phyloP scores from a whole-genome alignment of 148 eudicot species.

The Fallopia convolvulus region DNA sequence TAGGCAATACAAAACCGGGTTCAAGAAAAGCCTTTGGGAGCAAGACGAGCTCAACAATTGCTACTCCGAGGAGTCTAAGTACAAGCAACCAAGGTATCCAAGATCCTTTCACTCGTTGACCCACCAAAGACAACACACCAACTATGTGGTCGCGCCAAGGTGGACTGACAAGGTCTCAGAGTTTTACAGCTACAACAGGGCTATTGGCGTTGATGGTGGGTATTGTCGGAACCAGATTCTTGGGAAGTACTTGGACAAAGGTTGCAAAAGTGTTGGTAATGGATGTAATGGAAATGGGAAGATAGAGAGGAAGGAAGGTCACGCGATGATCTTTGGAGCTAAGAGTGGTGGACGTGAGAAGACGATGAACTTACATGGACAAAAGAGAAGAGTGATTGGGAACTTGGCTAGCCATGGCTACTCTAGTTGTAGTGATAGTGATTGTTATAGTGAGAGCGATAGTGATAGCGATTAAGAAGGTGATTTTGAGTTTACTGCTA shows the following conservation, averaged over 20 bases:
- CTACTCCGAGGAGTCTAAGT: not conserved
- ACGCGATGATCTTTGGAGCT: not conserved
- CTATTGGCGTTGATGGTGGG: not conserved
- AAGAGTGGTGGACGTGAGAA: not conserved
- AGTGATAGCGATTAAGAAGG: not conserved
- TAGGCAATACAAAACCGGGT: not conserved
- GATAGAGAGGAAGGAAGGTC: not conserved
- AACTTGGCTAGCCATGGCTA: not conserved
- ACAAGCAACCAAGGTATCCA: not conserved
- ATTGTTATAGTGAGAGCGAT: not conserved
- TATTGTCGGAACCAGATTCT: not conserved
- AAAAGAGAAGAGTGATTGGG: not conserved
- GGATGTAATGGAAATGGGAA: not conserved
- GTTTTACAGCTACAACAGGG: conserved; percentile 4
- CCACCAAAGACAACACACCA: not conserved
- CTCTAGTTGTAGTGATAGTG: not conserved
- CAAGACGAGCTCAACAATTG: not conserved
- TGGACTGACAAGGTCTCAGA: not conserved
- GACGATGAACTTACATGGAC: not conserved
- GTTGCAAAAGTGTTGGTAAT: not conserved
- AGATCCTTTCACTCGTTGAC: not conserved
- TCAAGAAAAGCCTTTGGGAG: conserved; percentile 1
- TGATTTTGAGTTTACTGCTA: not conserved
- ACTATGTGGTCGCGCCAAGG: not conserved
- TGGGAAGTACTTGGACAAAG: not conserved